Percentiles rank a stretch among this genome's conserved stretches.
These are phyloP conservation scores for Alternaria sp. DNA, from an alignment of 2,329 filamentous ascomycete species.

Conservation along the genomic window DNA sequence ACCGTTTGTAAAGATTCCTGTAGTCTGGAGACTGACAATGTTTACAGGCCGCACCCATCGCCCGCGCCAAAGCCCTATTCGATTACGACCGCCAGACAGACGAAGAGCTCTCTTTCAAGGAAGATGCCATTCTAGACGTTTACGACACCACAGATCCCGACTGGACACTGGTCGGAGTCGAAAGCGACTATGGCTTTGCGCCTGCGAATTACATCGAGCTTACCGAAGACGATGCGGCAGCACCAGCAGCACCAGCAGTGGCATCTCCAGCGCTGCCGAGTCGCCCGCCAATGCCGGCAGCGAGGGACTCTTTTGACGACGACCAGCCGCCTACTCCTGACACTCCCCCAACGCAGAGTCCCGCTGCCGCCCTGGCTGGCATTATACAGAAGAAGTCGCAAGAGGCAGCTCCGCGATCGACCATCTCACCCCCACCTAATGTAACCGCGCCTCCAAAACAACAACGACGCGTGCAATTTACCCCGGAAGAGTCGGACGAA, in stretches of 20 bases:
- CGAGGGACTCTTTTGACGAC: slow-evolving; percentile 57
- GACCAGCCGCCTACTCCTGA: slow-evolving; percentile 55
- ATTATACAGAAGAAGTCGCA: slow-evolving; percentile 61
- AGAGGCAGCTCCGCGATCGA: slow-evolving; percentile 39
- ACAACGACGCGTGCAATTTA: slow-evolving; percentile 64
- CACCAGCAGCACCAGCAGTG: slow-evolving; percentile 24
- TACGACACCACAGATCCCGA: slow-evolving; percentile 93
- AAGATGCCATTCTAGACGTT: slow-evolving; percentile 83
- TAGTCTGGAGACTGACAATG: slow-evolving; percentile 15
- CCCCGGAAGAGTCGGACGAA: slow-evolving; percentile 74
- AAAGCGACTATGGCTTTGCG: slow-evolving; percentile 90
- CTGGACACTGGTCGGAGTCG: slow-evolving; percentile 90
- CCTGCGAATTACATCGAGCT: slow-evolving; percentile 96
- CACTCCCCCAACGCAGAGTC: slow-evolving; percentile 59
- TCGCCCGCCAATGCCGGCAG: slow-evolving; percentile 50
- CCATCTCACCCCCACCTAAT: slow-evolving; percentile 62
- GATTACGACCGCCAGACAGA: slow-evolving; percentile 98
- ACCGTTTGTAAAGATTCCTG: background rate
- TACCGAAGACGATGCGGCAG: slow-evolving; percentile 56
- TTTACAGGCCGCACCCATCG: slow-evolving; percentile 66
- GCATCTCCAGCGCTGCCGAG: slow-evolving; percentile 59
- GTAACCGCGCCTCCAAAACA: slow-evolving; percentile 56
- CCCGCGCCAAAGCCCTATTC: slow-evolving; percentile 90
- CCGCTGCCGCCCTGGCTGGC: slow-evolving; percentile 67
- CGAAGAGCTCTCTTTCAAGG: slow-evolving; percentile 94